Evolutionary conservation across 129 eudicot species (phyloP), one percentile per base, ranked within the genome.

Genomic region (Flaveria linearis): DNA sequence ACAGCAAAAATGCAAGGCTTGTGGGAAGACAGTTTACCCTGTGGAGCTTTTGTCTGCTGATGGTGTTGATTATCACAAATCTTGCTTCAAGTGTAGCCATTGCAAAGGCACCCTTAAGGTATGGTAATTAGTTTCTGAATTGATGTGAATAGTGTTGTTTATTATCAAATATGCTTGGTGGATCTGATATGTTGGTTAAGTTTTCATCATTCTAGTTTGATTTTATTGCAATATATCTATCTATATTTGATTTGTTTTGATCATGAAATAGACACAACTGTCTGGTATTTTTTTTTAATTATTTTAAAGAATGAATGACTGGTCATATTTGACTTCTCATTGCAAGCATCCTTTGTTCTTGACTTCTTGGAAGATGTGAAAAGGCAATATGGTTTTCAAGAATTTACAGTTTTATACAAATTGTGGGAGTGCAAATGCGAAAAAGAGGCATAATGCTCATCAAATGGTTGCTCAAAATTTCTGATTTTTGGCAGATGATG

Each of bases 21-120:
- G 98, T 76, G 96, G 90, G 80, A 92, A 92, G 86, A 92, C 98
- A 10, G 98, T 92, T 85, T 92, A 92, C 68, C 96, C 96, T 2
- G 86, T 92, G 77, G 98, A 92, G 88, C 87, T 87, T 45, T 83
- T 92, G 88, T 89, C 98, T 81, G 98, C 98, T 45, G 98, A 92
- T 86, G 98, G 96, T 62, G 62, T 90, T 77, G 87, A 81, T 85
- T 92, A 88, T 81, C 98, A 92, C 81, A 92, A 92, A 50, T 84
- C 98, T 78, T 92, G 98, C 89, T 92, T 92, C 88, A 92, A 86
- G 80, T 92, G 96, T 80, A 78, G 81, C 75, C 98, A 92, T 68
- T 92, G 96, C 90, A 92, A 88, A 83, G 90, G 96, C 20, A 90
- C 96, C 78, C 94, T 92, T 60, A 90, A 92, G 96, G 98, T 86